Conservation (phyloP, 2,329 filamentous ascomycete species). For the Alternaria brassicae region DNA sequence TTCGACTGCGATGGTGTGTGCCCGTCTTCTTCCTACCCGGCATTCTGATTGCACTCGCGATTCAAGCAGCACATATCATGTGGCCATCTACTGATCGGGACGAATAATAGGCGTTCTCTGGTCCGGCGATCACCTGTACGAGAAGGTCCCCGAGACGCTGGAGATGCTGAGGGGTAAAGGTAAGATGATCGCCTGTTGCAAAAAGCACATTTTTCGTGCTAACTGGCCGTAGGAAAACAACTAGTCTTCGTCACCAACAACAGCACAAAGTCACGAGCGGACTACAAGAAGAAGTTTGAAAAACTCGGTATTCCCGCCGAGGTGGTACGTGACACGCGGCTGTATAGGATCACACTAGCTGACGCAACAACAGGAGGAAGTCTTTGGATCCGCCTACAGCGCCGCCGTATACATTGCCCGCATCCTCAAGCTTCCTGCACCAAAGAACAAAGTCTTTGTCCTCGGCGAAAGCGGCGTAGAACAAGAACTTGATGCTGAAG, state of each 20-base stretch:
- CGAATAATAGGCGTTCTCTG: slow-evolving; percentile 82
- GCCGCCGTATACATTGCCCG: slow-evolving; percentile 94
- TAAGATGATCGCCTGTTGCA: slow-evolving; percentile 44
- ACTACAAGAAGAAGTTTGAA: slow-evolving; percentile 92
- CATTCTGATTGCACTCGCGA: not conserved
- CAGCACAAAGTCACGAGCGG: slow-evolving; percentile 90
- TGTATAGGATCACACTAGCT: not conserved
- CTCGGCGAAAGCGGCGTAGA: slow-evolving; percentile 92
- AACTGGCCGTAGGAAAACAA: slow-evolving; percentile 72
- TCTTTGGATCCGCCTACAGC: slow-evolving; percentile 95
- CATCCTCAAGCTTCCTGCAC: slow-evolving; percentile 78
- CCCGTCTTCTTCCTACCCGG: slow-evolving; percentile 14
- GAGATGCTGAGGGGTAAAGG: slow-evolving; percentile 82
- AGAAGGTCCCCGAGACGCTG: slow-evolving; percentile 83
- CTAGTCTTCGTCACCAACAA: slow-evolving; percentile 98
- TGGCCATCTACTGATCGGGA: slow-evolving; percentile 46
- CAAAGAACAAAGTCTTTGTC: slow-evolving; percentile 92
- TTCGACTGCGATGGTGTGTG: slow-evolving; percentile 92
- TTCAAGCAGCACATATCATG: not conserved
- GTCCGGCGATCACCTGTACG: slow-evolving; percentile 91
- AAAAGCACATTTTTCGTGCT: not conserved
- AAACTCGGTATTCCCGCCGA: slow-evolving; percentile 78
- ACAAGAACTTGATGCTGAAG: slow-evolving; percentile 81
- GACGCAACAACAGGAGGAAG: slow-evolving; percentile 70
- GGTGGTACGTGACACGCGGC: slow-evolving; percentile 57